Conservation (phyloP, 2,329 filamentous ascomycete genomes). For the Fusarium dimerum region DNA sequence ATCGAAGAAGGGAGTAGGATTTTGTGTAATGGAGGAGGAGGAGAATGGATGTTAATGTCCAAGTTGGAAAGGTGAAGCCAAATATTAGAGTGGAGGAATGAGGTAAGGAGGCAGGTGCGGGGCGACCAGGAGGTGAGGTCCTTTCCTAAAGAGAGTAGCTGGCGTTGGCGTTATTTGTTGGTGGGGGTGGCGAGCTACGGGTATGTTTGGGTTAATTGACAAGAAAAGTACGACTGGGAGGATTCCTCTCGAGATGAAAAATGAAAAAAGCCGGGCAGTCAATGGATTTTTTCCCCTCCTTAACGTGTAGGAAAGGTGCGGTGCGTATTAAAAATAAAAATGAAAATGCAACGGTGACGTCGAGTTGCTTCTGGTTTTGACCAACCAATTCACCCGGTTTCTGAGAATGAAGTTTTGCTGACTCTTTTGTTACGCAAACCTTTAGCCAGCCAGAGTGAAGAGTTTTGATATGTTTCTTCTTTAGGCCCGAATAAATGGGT, state of each 20-base stretch:
- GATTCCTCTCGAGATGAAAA: neutral
- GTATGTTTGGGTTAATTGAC: neutral
- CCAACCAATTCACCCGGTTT: neutral
- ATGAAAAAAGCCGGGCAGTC: constrained; percentile 2
- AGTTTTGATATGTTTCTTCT: neutral
- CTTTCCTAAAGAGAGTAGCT: constrained; percentile 8
- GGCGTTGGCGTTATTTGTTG: constrained; percentile 6
- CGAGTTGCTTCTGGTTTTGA: neutral
- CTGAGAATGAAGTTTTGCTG: neutral
- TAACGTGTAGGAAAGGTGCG: neutral
- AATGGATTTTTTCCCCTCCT: neutral
- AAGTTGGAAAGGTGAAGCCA: constrained; percentile 9
- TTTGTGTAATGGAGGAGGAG: constrained; percentile 6
- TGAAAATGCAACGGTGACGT: neutral
- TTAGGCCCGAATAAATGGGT: too few species aligned
- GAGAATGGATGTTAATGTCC: constrained; percentile 16
- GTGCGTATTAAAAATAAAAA: neutral
- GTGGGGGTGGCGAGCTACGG: constrained; percentile 25
- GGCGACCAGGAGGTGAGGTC: constrained; percentile 26
- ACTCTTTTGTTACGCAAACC: neutral
- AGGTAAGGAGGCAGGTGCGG: constrained; percentile 18
- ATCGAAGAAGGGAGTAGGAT: constrained; percentile 1
- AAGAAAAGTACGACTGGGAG: neutral
- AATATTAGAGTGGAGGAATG: constrained; percentile 18
- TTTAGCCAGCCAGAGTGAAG: neutral